These are phyloP conservation scores for Diplosphaera chodatii DNA, from an alignment of 139 green algal genomes.

Conservation along the genomic window DNA sequence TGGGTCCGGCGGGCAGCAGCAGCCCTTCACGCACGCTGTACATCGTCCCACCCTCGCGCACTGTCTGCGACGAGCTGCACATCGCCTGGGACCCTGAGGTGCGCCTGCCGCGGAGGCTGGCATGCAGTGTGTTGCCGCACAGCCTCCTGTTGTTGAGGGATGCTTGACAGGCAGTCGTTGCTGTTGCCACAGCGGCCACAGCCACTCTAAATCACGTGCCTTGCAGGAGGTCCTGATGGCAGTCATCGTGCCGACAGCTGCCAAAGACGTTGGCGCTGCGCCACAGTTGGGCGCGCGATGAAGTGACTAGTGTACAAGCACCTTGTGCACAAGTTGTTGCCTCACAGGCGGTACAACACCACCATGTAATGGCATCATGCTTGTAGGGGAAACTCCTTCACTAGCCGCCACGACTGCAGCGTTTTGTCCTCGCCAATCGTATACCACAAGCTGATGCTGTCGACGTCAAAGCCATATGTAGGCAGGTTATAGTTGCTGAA, in stretches of 20 bases:
- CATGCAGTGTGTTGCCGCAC: too few relatives aligned
- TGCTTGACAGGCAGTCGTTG: too few relatives aligned
- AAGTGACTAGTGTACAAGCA: too few relatives aligned
- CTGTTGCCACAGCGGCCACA: too few relatives aligned
- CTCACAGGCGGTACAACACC: too few relatives aligned
- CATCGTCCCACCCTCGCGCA: not conserved
- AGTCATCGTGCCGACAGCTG: not conserved
- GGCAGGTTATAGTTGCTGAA: not conserved
- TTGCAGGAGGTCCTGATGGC: not conserved
- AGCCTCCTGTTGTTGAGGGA: too few relatives aligned
- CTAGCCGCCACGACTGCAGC: conserved; percentile 4
- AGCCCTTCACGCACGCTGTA: not conserved
- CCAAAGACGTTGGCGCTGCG: not conserved
- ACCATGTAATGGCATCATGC: too few relatives aligned
- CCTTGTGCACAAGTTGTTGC: too few relatives aligned
- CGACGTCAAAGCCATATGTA: conserved; percentile 11
- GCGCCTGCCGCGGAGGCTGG: too few relatives aligned
- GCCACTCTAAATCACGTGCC: too few relatives aligned
- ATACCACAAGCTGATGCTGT: conserved; percentile 16
- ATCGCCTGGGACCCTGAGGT: not conserved
- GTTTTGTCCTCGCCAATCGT: conserved; percentile 8
- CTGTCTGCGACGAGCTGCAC: conserved; percentile 1
- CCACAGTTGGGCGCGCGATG: too few relatives aligned
- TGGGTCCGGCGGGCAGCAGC: not conserved
- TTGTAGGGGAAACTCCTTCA: conserved; percentile 10